A percentile compares a stretch with the other conserved stretches of the same genome.
Conservation (phyloP, 306 rosid species). For the Albizia julibrissin region DNA sequence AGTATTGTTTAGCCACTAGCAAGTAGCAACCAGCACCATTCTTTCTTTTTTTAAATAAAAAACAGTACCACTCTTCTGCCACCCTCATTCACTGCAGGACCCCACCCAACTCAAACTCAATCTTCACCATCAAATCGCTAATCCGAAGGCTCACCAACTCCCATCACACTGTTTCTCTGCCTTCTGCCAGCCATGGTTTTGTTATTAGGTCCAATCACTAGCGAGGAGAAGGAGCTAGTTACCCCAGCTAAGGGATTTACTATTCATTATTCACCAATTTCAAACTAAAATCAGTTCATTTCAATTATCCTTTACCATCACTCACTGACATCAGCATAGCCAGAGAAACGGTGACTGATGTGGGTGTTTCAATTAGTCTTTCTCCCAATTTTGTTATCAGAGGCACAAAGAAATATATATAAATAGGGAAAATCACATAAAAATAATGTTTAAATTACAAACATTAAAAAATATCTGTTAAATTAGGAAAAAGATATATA, state of each 20-base stretch:
- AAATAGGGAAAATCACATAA: no score
- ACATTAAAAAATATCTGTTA: no score
- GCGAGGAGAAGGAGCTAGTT: background rate
- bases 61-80: constrained; percentile 10
- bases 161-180: constrained; percentile 22
- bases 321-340: constrained; percentile 36
- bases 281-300: background rate
- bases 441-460: no score
- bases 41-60: background rate
- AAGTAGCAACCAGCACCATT: background rate
- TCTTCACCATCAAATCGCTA: constrained; percentile 42
- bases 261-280: constrained; percentile 9
- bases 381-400: background rate
- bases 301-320: constrained; percentile 27
- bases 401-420: background rate
- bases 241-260: background rate
- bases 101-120: constrained; percentile 27
- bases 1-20: constrained; percentile 30
- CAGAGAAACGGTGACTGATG: constrained; percentile 35
- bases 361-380: constrained; percentile 13
- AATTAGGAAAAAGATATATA: no score
- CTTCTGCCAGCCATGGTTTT: constrained; percentile 30
- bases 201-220: constrained; percentile 34
- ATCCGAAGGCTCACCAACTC: constrained; percentile 51
- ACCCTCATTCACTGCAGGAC: constrained; percentile 7